Conservation (phyloP, 805 yeast species). For the Crinitomyces ghanaensis region DNA sequence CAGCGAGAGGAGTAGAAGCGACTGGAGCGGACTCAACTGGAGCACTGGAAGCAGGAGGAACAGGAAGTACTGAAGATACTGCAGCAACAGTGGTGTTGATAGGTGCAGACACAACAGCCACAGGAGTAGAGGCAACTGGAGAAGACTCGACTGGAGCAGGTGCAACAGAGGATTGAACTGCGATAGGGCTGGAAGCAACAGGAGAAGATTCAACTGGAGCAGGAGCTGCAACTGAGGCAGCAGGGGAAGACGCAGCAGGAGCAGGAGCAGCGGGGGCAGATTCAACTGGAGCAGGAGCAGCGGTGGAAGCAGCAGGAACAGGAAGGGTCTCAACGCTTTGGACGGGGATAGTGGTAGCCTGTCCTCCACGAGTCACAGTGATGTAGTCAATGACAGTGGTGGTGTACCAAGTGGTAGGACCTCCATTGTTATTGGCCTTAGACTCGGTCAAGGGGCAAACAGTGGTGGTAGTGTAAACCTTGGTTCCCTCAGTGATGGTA, state of each 20-base stretch:
- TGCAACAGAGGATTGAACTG: background rate
- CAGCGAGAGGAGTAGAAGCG: slow-evolving; percentile 2
- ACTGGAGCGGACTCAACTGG: slow-evolving; percentile 1
- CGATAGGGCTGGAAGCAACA: background rate
- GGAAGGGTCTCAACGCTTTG: too few relatives aligned
- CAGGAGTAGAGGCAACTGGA: background rate
- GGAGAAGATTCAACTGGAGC: slow-evolving; percentile 3
- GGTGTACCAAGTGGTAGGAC: too few relatives aligned
- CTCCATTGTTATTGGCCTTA: too few relatives aligned
- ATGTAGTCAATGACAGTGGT: too few relatives aligned
- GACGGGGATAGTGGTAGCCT: too few relatives aligned
- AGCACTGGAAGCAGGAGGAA: background rate
- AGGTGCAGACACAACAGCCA: slow-evolving; percentile 4
- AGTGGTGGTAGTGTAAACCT: slow-evolving; percentile 10
- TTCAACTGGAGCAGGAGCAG: slow-evolving; percentile 1
- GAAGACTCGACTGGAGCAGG: background rate
- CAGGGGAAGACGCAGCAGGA: slow-evolving; percentile 1
- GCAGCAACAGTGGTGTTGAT: background rate
- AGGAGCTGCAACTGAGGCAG: background rate
- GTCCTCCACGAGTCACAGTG: too few relatives aligned
- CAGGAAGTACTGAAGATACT: background rate
- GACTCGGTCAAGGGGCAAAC: slow-evolving; percentile 12
- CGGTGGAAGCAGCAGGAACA: slow-evolving; percentile 4
- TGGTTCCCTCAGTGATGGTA: slow-evolving; percentile 5
- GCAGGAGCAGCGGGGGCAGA: slow-evolving; percentile 4